Evolutionary conservation across 805 yeast genomes (phyloP).

Genomic region (Lipomyces oligophaga): DNA sequence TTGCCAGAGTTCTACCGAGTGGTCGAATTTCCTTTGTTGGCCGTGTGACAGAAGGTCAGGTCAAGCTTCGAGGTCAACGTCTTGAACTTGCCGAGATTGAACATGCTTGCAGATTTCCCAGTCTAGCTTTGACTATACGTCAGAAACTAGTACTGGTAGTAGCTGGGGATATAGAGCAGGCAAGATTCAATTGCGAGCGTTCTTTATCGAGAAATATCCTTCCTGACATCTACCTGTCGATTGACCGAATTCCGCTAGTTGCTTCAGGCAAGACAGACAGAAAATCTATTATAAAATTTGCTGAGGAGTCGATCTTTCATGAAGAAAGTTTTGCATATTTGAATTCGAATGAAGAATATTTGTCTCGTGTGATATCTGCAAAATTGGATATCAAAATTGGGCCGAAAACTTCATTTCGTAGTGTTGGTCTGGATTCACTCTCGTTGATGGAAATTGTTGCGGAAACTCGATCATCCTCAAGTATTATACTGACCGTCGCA

Average conservation of each 20-base stretch:
- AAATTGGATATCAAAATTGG: conserved; percentile 4
- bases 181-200: conserved; percentile 5
- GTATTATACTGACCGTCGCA: conserved; percentile 1
- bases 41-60: conserved; percentile 33
- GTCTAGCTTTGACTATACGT: conserved; percentile 12
- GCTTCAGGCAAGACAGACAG: conserved; percentile 29
- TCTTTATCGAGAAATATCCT: conserved; percentile 27
- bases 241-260: conserved; percentile 22
- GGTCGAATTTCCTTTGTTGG: conserved; percentile 31
- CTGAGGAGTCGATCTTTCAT: no score
- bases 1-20: conserved; percentile 28
- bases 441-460: conserved; percentile 9
- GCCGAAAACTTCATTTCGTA: conserved; percentile 2
- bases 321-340: neutral
- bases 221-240: conserved; percentile 18
- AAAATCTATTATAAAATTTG: conserved; percentile 3
- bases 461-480: neutral
- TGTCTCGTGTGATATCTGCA: conserved; percentile 3
- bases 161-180: conserved; percentile 4
- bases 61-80: conserved; percentile 36
- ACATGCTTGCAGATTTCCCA: conserved; percentile 11
- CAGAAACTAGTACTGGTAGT: conserved; percentile 14
- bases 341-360: neutral
- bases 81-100: conserved; percentile 37
- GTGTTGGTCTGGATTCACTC: conserved; percentile 22